These are phyloP conservation scores for Microbotryum silenes-acaulis DNA, from an alignment of 1,284 basidiomycete species.

Conservation along the genomic window DNA sequence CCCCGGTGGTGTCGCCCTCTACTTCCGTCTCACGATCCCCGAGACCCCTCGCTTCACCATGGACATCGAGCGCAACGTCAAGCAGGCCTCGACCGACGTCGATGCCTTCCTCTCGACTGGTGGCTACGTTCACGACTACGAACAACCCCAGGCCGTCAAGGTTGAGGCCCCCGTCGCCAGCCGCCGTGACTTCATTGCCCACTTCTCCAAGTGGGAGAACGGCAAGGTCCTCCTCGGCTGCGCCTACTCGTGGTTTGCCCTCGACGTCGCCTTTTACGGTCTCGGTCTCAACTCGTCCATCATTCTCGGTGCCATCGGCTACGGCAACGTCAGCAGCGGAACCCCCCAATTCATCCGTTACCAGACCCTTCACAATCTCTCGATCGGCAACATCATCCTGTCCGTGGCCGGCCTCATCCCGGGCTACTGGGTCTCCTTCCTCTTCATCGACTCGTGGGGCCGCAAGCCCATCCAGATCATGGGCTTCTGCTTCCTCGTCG, in stretches of 20 bases:
- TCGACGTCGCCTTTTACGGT: conserved; percentile 66
- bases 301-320: conserved; percentile 50
- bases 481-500: conserved; percentile 51
- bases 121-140: conserved; percentile 51
- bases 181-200: conserved; percentile 51
- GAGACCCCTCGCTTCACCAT: conserved; percentile 77
- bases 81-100: conserved; percentile 61
- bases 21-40: conserved; percentile 65
- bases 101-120: conserved; percentile 55
- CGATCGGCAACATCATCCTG: conserved; percentile 49
- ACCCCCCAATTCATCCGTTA: conserved; percentile 40
- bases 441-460: conserved; percentile 63
- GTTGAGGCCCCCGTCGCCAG: conserved; percentile 53
- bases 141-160: conserved; percentile 48
- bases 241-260: conserved; percentile 51
- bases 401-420: conserved; percentile 58
- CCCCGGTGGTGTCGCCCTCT: conserved; percentile 59
- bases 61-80: conserved; percentile 76
- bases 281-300: conserved; percentile 62
- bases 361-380: conserved; percentile 43
- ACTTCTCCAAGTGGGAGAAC: conserved; percentile 60
- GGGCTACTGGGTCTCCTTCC: conserved; percentile 64
- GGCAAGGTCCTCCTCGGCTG: conserved; percentile 58
- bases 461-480: conserved; percentile 56
- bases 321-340: conserved; percentile 42